Percentiles rank a stretch among this genome's conserved stretches.
These are phyloP conservation scores for Phytopythium montanum DNA, from an alignment of 352 stramenopile species.

Conservation along the genomic window DNA sequence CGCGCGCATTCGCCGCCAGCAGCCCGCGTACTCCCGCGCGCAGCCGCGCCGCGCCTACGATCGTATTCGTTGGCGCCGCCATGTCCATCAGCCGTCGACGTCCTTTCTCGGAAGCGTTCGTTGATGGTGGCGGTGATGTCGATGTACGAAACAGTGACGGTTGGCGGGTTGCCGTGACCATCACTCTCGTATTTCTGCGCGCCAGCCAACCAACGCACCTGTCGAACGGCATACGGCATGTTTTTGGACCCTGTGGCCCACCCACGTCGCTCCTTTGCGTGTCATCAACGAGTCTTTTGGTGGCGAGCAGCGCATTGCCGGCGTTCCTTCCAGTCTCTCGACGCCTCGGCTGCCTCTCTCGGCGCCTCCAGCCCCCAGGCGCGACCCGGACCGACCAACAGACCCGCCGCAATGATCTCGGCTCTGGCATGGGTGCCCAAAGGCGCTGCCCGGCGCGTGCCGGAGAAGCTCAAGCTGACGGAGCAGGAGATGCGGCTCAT, in stretches of 20 bases:
- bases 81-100: slow-evolving; percentile 7
- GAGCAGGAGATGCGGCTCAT: slow-evolving; percentile 81
- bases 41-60: slow-evolving; percentile 31
- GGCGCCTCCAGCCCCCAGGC: background rate
- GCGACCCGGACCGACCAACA: background rate
- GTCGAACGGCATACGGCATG: background rate
- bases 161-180: slow-evolving; percentile 4
- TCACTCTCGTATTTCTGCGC: slow-evolving; percentile 14
- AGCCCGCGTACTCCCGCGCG: slow-evolving; percentile 17
- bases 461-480: slow-evolving; percentile 85
- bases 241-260: background rate
- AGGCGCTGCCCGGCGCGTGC: slow-evolving; percentile 48
- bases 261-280: background rate
- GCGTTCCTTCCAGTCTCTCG: background rate
- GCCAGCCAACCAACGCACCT: background rate
- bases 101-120: background rate
- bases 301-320: slow-evolving; percentile 6
- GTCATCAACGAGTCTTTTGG: background rate
- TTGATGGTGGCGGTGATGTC: too few relatives aligned
- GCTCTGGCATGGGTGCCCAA: slow-evolving; percentile 56
- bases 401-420: slow-evolving; percentile 40
- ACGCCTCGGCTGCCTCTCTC: background rate
- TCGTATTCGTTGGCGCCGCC: slow-evolving; percentile 18
- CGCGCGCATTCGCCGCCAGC: slow-evolving; percentile 13
- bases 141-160: too few relatives aligned